Percentiles rank a stretch among this genome's conserved stretches.
phyloP scores from a whole-genome alignment of 2,329 filamentous ascomycete genomes.

The Orbilia blumenaviensis region DNA sequence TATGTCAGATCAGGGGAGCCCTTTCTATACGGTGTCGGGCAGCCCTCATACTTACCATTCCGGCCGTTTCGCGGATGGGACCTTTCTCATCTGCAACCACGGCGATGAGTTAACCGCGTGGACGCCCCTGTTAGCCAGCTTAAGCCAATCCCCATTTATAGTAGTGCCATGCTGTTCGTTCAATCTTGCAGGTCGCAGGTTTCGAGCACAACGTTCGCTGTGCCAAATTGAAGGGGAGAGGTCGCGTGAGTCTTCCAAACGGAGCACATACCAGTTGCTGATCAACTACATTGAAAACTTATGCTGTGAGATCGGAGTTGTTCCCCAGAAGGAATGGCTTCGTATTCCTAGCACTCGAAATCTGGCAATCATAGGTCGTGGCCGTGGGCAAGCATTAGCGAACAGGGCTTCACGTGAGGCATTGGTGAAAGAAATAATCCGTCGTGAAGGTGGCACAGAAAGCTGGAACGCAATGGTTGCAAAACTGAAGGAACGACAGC shows the following conservation, averaged over 20 bases:
- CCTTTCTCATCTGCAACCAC: conserved; percentile 96
- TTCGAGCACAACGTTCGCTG: conserved; percentile 68
- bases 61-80: conserved; percentile 76
- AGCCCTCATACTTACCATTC: conserved; percentile 62
- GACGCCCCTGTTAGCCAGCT: conserved; percentile 85
- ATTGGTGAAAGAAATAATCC: conserved; percentile 30
- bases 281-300: conserved; percentile 79
- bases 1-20: neutral
- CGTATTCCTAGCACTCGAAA: conserved; percentile 94
- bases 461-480: conserved; percentile 36
- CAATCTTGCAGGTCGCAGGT: conserved; percentile 73
- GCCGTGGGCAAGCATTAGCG: neutral
- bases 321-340: conserved; percentile 82
- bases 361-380: conserved; percentile 77
- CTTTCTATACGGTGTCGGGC: conserved; percentile 23
- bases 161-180: conserved; percentile 97
- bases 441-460: conserved; percentile 39
- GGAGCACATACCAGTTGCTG: conserved; percentile 78
- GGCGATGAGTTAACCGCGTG: conserved; percentile 95
- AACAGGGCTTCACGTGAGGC: conserved; percentile 2
- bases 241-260: conserved; percentile 28
- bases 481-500: conserved; percentile 9
- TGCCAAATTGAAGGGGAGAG: conserved; percentile 35
- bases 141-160: conserved; percentile 82
- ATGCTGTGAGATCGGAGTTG: conserved; percentile 76